A percentile compares a stretch with the other conserved stretches of the same genome.
Evolutionary conservation across 208 protist genomes (phyloP).

Genomic region (Acanthamoeba healyi): DNA sequence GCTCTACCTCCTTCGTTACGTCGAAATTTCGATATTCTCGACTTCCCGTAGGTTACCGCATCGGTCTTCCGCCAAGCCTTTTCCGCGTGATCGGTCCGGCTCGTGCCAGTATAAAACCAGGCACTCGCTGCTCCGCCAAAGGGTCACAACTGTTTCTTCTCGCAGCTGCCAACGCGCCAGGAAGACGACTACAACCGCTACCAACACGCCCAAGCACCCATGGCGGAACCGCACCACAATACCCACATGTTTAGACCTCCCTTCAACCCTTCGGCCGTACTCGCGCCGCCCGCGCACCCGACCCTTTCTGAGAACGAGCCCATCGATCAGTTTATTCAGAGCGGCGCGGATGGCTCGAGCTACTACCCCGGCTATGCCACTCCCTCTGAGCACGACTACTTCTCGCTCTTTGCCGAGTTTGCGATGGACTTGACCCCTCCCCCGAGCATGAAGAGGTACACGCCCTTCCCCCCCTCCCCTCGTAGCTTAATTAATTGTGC

Average conservation of each 20-base stretch:
- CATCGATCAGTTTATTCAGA: slow-evolving; percentile 67
- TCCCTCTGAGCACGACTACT: slow-evolving; percentile 47
- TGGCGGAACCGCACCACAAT: slow-evolving; percentile 23
- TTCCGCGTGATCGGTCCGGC: neutral
- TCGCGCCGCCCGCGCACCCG: neutral
- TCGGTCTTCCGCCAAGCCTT: neutral
- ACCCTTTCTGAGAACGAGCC: slow-evolving; percentile 22
- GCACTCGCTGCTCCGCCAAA: no score
- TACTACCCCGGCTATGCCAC: neutral
- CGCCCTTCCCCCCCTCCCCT: no score
- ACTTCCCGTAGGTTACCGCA: no score
- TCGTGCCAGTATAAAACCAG: neutral
- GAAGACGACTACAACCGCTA: neutral
- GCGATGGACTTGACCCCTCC: slow-evolving; percentile 46
- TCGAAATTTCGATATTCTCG: neutral
- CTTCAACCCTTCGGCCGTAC: neutral
- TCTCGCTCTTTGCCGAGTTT: slow-evolving; percentile 13
- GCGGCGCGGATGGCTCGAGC: neutral
- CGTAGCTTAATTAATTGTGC: neutral
- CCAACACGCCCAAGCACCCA: neutral
- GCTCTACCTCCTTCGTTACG: neutral
- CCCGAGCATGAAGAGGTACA: slow-evolving; percentile 32
- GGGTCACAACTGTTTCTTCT: neutral
- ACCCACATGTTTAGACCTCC: no score
- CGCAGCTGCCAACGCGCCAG: neutral